A percentile compares a stretch with the other conserved stretches of the same genome.
phyloP scores from a whole-genome alignment of 1,139 yeast genomes.

The Debaryomyces fabryi region DNA sequence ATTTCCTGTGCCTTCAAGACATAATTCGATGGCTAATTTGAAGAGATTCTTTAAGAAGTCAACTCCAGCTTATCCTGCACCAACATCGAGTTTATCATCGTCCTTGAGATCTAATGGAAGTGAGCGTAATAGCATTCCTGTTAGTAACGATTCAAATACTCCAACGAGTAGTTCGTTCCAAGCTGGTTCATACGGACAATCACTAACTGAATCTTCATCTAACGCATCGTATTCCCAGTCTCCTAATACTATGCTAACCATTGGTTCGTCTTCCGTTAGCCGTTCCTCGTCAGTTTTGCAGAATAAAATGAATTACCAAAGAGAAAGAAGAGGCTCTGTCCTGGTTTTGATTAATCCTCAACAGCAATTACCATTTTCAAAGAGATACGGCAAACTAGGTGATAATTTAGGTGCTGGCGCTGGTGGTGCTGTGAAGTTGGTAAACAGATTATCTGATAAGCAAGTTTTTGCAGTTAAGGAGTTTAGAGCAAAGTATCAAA shows the following conservation, averaged over 20 bases:
- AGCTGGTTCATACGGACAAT: slow-evolving; percentile 19
- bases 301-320: slow-evolving; percentile 34
- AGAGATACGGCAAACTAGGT: slow-evolving; percentile 80
- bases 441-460: slow-evolving; percentile 68
- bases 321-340: slow-evolving; percentile 45
- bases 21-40: slow-evolving; percentile 76
- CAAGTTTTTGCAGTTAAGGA: slow-evolving; percentile 89
- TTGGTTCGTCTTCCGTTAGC: slow-evolving; percentile 28
- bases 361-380: slow-evolving; percentile 59
- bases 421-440: slow-evolving; percentile 86
- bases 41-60: slow-evolving; percentile 61
- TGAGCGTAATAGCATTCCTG: slow-evolving; percentile 10
- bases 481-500: slow-evolving; percentile 75
- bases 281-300: slow-evolving; percentile 33
- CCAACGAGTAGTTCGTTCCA: slow-evolving; percentile 22
- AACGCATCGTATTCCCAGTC: slow-evolving; percentile 35
- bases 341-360: slow-evolving; percentile 30
- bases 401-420: slow-evolving; percentile 95
- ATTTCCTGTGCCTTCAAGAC: slow-evolving; percentile 38
- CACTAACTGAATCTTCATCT: slow-evolving; percentile 36
- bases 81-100: slow-evolving; percentile 41
- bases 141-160: slow-evolving; percentile 17
- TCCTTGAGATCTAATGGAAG: slow-evolving; percentile 40
- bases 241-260: slow-evolving; percentile 24
- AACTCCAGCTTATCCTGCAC: slow-evolving; percentile 28